phyloP scores from a whole-genome alignment of 805 yeast genomes.

The Metschnikowia anglica region DNA sequence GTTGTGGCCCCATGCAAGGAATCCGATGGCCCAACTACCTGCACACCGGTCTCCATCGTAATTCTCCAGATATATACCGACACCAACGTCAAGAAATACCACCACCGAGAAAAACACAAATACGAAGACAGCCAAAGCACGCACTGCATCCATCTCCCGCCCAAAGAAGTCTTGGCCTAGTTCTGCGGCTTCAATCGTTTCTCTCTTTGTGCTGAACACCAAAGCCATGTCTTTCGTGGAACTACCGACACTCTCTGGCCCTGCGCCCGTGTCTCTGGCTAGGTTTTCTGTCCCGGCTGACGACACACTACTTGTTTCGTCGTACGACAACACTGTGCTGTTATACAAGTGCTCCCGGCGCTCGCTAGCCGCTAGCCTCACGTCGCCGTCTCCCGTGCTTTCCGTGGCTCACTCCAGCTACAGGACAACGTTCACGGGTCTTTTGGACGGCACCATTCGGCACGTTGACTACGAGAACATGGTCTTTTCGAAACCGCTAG shows the following conservation, averaged over 20 bases:
- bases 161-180: no score
- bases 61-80: no score
- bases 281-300: slow-evolving; percentile 12
- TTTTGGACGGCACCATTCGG: slow-evolving; percentile 54
- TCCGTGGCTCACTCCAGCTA: slow-evolving; percentile 28
- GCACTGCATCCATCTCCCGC: no score
- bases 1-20: no score
- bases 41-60: no score
- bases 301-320: slow-evolving; percentile 15
- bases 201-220: no score
- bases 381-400: slow-evolving; percentile 25
- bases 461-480: slow-evolving; percentile 51
- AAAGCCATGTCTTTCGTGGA: slow-evolving; percentile 11
- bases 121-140: no score
- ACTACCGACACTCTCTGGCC: slow-evolving; percentile 13
- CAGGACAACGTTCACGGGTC: slow-evolving; percentile 45
- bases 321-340: slow-evolving; percentile 12
- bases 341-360: slow-evolving; percentile 13
- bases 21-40: no score
- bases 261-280: slow-evolving; percentile 10
- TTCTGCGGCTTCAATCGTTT: no score
- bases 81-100: no score
- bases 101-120: no score
- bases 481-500: slow-evolving; percentile 12
- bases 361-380: slow-evolving; percentile 7